These are phyloP conservation scores for Leptographium flavum DNA, from an alignment of 2,329 filamentous ascomycete genomes.

Conservation along the genomic window DNA sequence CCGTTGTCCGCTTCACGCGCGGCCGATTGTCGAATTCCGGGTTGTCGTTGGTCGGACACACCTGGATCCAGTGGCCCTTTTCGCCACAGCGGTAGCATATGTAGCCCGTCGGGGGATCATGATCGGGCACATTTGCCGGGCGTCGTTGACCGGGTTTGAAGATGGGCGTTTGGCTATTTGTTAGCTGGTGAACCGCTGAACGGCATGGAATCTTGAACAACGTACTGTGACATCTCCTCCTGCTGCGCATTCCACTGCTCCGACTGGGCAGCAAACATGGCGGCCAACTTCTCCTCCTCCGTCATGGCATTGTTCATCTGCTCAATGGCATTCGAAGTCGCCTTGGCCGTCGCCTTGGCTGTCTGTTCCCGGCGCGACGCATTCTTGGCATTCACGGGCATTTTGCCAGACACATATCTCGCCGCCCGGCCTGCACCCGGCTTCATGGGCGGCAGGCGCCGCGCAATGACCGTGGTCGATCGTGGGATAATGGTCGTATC, in stretches of 20 bases:
- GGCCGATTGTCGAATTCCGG: constrained; percentile 89
- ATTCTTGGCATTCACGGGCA: constrained; percentile 79
- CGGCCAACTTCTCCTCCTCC: constrained; percentile 85
- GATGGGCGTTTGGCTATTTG: constrained; percentile 44
- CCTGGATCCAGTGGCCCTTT: constrained; percentile 98
- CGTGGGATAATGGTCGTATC: constrained; percentile 95
- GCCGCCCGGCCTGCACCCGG: constrained; percentile 81
- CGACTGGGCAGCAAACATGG: constrained; percentile 79
- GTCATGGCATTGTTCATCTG: constrained; percentile 70
- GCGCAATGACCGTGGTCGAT: constrained; percentile 84
- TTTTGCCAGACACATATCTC: constrained; percentile 91
- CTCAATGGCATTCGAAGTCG: constrained; percentile 39
- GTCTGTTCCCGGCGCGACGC: constrained; percentile 50
- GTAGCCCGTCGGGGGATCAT: constrained; percentile 85
- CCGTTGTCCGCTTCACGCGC: constrained; percentile 88
- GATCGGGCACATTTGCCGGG: constrained; percentile 67
- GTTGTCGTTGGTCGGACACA: constrained; percentile 96
- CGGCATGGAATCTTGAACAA: constrained; percentile 9
- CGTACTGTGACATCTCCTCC: constrained; percentile 75
- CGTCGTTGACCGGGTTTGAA: constrained; percentile 50
- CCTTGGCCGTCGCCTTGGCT: constrained; percentile 44
- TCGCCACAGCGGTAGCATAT: constrained; percentile 93
- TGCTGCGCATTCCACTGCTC: constrained; percentile 90
- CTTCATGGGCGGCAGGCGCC: constrained; percentile 69
- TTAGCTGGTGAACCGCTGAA: constrained; percentile 15